Evolutionary conservation across 441 rosid species (phyloP).

Genomic region (Erysimum pusillum): DNA sequence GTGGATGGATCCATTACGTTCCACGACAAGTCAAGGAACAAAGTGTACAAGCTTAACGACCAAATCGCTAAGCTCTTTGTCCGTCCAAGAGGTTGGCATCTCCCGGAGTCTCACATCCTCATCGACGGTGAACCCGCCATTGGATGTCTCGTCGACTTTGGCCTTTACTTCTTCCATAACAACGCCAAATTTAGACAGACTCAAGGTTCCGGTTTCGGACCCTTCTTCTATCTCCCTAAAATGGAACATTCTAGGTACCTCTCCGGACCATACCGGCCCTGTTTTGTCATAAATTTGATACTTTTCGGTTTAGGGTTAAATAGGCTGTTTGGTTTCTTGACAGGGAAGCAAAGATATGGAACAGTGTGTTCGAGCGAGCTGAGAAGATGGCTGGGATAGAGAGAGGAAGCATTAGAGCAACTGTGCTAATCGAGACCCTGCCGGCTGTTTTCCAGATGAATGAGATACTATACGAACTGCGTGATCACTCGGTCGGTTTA

Average conservation of each 20-base stretch:
- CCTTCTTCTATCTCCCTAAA: conserved; percentile 95
- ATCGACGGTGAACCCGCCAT: conserved; percentile 89
- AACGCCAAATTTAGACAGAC: conserved; percentile 63
- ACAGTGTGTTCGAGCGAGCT: conserved; percentile 82
- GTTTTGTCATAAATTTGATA: conserved; percentile 29
- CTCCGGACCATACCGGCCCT: background rate
- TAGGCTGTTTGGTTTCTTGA: conserved; percentile 35
- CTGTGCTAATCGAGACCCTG: conserved; percentile 90
- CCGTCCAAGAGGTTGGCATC: conserved; percentile 94
- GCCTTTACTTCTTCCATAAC: conserved; percentile 90
- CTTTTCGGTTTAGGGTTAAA: background rate
- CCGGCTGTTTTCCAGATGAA: conserved; percentile 97
- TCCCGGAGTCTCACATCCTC: conserved; percentile 84
- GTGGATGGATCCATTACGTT: conserved; percentile 81
- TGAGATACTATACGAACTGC: conserved; percentile 83
- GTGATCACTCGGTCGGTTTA: conserved; percentile 85
- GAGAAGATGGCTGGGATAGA: conserved; percentile 86
- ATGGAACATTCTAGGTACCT: conserved; percentile 92
- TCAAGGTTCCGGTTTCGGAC: conserved; percentile 86
- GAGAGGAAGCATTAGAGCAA: conserved; percentile 88
- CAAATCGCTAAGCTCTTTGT: conserved; percentile 88
- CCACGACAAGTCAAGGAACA: conserved; percentile 81
- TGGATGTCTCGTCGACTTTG: conserved; percentile 92
- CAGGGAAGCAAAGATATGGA: conserved; percentile 98
- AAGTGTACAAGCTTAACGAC: conserved; percentile 83